Base-by-base conservation (phyloP, 306 rosid genomes). In the Dryas drummondii region DNA sequence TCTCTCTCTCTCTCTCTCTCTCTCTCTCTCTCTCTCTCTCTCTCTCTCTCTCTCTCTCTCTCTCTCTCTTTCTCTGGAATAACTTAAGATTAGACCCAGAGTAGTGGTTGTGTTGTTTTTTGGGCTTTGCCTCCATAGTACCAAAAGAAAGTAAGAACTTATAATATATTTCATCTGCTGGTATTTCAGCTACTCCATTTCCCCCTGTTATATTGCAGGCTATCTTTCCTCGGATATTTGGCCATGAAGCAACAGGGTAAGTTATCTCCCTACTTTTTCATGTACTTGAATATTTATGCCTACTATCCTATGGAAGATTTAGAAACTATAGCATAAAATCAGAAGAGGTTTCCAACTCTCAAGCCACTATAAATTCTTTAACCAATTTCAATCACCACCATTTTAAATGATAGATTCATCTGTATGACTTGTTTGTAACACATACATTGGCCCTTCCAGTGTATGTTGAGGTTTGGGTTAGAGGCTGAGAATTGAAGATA, bases 231-330 rank as follows among this genome's bases (percentile, higher is more conserved):
- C 96, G 97, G 70, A 90, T 94, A 78, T 91, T 94, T 81, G 98
- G 98, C 76, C 98, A 91, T 68, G 98, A 94, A 87, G 97, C 91
- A 79, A 88, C 98, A 15, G 98, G 98, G 98, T 91, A 87, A 76
- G 57, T 54, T 11, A 5, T 73, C 68, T 51, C 9, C 60, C 62
- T 41, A 44, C 22, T 76, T 51, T 47, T 55, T 74, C 74, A 47
- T n/a, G 27, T 52, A 22, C 15, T 76, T 66, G 59, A 76, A 71
- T 40, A 44, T 59, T 19, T 19, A 79, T 70, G 7, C 32, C 4
- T 75, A 57, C 74, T 27, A 41, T 40, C 68, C 44, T 48, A 1
- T 27, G 3, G n/a, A 49, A 48, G 46, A 70, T 51, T 14, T 4
- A 27, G 4, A 47, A 52, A 67, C 4, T 64, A 16, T 40, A 0